These are phyloP conservation scores for Davidsoniella eucalypti DNA, from an alignment of 2,329 filamentous ascomycete species.

Conservation along the genomic window DNA sequence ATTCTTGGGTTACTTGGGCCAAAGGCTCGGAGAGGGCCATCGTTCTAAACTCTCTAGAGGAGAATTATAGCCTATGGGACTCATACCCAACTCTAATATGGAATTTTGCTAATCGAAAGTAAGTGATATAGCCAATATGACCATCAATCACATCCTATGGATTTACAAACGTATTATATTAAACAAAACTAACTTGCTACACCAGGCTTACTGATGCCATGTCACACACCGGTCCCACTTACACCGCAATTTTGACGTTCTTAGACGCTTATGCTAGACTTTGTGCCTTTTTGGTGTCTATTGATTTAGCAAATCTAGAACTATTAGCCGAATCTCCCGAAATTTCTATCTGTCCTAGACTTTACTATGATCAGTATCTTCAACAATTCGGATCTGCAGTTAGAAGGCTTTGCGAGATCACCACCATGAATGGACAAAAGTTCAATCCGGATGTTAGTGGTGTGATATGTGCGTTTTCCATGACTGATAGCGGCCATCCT, in stretches of 20 bases:
- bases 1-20: conserved; percentile 28
- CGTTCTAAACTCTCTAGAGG: conserved; percentile 27
- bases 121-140: background rate
- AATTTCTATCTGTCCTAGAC: background rate
- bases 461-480: background rate
- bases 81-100: conserved; percentile 34
- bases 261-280: conserved; percentile 30
- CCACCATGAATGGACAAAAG: background rate
- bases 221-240: background rate
- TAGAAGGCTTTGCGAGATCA: background rate
- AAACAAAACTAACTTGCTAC: background rate
- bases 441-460: background rate
- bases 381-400: background rate
- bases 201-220: background rate
- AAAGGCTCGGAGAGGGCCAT: conserved; percentile 19
- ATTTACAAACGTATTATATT: background rate
- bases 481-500: background rate
- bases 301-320: conserved; percentile 24
- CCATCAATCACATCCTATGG: background rate
- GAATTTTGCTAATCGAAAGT: conserved; percentile 18
- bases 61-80: conserved; percentile 34
- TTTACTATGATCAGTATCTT: background rate
- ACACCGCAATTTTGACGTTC: conserved; percentile 17
- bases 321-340: background rate
- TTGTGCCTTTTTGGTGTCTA: conserved; percentile 32